A percentile compares a stretch with the other conserved stretches of the same genome.
Evolutionary conservation across 306 rosid species (phyloP).

Genomic region (Dalbergia oliveri): DNA sequence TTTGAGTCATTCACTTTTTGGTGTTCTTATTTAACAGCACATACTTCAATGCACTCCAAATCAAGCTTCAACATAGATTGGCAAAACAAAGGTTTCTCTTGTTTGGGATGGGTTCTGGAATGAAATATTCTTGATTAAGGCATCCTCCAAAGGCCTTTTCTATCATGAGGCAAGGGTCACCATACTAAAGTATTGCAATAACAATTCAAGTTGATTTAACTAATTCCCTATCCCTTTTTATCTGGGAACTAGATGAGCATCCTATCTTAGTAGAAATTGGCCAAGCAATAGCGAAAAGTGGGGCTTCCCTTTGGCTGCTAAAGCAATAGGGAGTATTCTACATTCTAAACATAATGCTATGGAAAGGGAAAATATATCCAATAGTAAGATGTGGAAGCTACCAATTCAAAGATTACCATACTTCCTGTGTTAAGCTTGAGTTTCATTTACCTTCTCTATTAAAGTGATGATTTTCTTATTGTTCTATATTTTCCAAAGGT

Average conservation of each 20-base stretch:
- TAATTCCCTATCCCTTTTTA: not conserved
- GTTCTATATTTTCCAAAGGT: not conserved
- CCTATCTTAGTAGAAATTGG: not conserved
- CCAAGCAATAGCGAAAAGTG: not conserved
- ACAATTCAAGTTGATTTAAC: not conserved
- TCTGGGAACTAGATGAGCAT: too few relatives aligned
- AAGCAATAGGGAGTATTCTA: not conserved
- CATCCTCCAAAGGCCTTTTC: not conserved
- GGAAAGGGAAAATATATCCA: too few relatives aligned
- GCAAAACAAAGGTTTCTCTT: not conserved
- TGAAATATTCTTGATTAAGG: not conserved
- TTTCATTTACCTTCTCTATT: slow-evolving; percentile 7
- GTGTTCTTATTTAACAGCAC: not conserved
- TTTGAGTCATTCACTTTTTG: not conserved
- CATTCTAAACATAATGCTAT: too few relatives aligned
- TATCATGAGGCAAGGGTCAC: not conserved
- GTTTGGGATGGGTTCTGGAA: not conserved
- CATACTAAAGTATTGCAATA: not conserved
- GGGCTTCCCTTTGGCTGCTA: not conserved
- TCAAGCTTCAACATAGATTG: not conserved
- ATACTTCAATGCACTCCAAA: not conserved
- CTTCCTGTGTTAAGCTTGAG: slow-evolving; percentile 16
- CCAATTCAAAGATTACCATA: too few relatives aligned
- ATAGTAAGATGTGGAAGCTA: too few relatives aligned
- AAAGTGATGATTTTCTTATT: slow-evolving; percentile 19